Evolutionary conservation across 2,329 filamentous ascomycete genomes (phyloP).

Genomic region (Cladosporium phlei): DNA sequence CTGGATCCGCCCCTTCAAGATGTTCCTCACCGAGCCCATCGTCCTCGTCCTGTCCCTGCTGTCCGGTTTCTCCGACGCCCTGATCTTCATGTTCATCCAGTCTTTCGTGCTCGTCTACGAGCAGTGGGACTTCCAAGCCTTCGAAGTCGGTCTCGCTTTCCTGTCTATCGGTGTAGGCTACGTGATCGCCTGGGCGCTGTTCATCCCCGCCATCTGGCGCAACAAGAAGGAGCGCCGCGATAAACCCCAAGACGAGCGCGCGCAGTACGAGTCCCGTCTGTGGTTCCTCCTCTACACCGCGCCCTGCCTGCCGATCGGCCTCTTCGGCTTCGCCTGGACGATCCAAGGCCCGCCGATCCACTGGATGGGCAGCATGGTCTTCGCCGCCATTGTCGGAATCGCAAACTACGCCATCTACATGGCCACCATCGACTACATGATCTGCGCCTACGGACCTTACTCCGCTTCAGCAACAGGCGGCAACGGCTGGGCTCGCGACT

Average conservation of each 20-base stretch:
- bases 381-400: conserved; percentile 63
- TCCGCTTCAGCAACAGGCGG: conserved; percentile 71
- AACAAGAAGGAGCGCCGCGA: conserved; percentile 46
- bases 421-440: conserved; percentile 52
- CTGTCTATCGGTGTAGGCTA: conserved; percentile 66
- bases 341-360: conserved; percentile 59
- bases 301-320: conserved; percentile 62
- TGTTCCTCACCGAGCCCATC: conserved; percentile 74
- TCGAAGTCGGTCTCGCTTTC: conserved; percentile 59
- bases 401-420: conserved; percentile 58
- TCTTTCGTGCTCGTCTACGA: conserved; percentile 65
- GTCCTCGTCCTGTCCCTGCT: conserved; percentile 67
- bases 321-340: conserved; percentile 71
- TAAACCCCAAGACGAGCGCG: conserved; percentile 47
- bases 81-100: conserved; percentile 78
- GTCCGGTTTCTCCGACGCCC: conserved; percentile 68
- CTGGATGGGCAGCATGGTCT: conserved; percentile 67
- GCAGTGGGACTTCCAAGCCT: conserved; percentile 61
- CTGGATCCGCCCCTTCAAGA: conserved; percentile 65
- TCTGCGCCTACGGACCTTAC: conserved; percentile 67
- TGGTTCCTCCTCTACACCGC: conserved; percentile 61
- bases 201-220: conserved; percentile 53
- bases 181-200: conserved; percentile 57
- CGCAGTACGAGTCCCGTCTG: conserved; percentile 63
- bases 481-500: conserved; percentile 70